These are phyloP conservation scores for Macadamia tetraphylla DNA, from an alignment of 164 flowering plant genomes.

Conservation along the genomic window DNA sequence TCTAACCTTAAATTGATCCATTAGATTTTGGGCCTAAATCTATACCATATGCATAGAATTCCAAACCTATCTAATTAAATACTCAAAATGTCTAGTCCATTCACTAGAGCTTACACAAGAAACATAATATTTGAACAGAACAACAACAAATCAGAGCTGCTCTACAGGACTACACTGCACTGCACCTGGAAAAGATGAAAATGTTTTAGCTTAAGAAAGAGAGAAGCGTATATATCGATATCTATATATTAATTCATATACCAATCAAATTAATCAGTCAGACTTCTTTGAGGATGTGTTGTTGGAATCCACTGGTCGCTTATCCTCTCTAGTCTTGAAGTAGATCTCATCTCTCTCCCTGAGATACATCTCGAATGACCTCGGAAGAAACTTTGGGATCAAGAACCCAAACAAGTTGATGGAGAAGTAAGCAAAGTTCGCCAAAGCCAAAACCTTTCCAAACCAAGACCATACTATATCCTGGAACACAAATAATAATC, in stretches of 20 bases:
- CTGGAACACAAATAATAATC: constrained; percentile 13
- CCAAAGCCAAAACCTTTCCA: constrained; percentile 52
- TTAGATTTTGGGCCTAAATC: too few relatives aligned
- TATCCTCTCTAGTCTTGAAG: constrained; percentile 56
- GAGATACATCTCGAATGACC: constrained; percentile 74
- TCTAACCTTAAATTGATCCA: too few relatives aligned
- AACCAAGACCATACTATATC: constrained; percentile 82
- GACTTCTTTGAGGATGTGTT: constrained; percentile 36
- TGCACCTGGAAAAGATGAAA: too few relatives aligned
- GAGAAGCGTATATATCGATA: too few relatives aligned
- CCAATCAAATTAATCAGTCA: constrained; percentile 16
- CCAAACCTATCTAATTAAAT: too few relatives aligned
- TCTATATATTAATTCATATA: not conserved
- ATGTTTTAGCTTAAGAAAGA: too few relatives aligned
- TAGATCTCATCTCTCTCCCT: constrained; percentile 53
- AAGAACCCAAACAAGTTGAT: constrained; percentile 65
- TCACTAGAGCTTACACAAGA: too few relatives aligned
- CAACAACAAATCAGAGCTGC: too few relatives aligned
- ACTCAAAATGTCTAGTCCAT: too few relatives aligned
- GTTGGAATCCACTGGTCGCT: constrained; percentile 21
- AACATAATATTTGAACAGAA: too few relatives aligned
- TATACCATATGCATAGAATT: too few relatives aligned
- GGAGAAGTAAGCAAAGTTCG: constrained; percentile 62
- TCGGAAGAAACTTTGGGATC: constrained; percentile 77
- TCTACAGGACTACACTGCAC: too few relatives aligned